Evolutionary conservation across 1,284 basidiomycete species (phyloP).

Genomic region (Heimioporus punctisporus): DNA sequence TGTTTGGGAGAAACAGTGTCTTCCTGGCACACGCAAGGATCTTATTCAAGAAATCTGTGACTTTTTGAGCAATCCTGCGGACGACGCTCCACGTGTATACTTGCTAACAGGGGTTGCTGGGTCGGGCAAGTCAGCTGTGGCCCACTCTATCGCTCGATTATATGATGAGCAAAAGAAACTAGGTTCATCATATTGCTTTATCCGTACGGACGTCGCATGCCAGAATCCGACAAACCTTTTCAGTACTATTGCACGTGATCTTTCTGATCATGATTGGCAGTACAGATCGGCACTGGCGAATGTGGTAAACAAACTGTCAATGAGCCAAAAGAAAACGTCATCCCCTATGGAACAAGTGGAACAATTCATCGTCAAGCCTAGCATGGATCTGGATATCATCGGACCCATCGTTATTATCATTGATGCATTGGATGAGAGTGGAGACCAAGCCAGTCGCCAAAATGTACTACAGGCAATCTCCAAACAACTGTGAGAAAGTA

Average conservation of each 20-base stretch:
- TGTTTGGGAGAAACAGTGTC: constrained; percentile 16
- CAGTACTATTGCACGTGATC: constrained; percentile 22
- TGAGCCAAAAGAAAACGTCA: no score
- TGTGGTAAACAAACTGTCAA: constrained; percentile 10
- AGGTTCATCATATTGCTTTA: constrained; percentile 23
- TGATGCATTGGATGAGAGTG: constrained; percentile 26
- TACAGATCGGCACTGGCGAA: constrained; percentile 11
- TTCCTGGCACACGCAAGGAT: constrained; percentile 20
- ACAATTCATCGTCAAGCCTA: constrained; percentile 16
- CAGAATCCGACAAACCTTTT: constrained; percentile 24
- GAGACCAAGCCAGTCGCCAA: constrained; percentile 15
- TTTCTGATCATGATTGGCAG: constrained; percentile 20
- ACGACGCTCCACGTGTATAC: constrained; percentile 15
- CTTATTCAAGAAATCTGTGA: constrained; percentile 18
- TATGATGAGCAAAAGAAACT: constrained; percentile 21
- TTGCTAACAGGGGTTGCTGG: constrained; percentile 22
- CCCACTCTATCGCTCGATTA: constrained; percentile 22
- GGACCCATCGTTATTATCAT: constrained; percentile 18
- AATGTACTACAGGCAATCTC: constrained; percentile 9
- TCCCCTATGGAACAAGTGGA: constrained; percentile 14
- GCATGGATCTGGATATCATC: constrained; percentile 11
- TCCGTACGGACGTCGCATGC: constrained; percentile 12
- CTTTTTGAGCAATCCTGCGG: constrained; percentile 9
- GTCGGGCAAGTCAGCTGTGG: constrained; percentile 21
- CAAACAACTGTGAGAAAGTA: constrained; percentile 9